Percentiles rank a stretch among this genome's conserved stretches.
Evolutionary conservation across 1,284 basidiomycete species (phyloP).

Genomic region (Coniferiporia sulphurascens): DNA sequence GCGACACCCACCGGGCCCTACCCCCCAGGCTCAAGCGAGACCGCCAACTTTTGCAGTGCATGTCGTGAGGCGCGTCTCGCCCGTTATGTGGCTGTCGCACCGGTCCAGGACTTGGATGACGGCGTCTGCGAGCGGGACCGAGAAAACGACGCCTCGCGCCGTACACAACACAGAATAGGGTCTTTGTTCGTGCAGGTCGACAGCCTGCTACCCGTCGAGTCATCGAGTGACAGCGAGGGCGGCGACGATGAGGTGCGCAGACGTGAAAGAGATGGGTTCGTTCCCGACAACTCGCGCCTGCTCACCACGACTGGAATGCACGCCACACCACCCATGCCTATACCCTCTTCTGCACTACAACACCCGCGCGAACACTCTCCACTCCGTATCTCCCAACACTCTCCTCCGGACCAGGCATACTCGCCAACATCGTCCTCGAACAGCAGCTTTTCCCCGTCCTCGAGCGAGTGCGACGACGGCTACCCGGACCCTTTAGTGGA

Average conservation of each 20-base stretch:
- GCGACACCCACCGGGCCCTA: conserved; percentile 11
- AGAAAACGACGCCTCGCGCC: not conserved
- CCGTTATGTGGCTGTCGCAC: not conserved
- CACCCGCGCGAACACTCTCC: not conserved
- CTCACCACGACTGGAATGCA: not conserved
- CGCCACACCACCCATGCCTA: not conserved
- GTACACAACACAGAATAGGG: not conserved
- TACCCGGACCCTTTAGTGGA: conserved; percentile 59
- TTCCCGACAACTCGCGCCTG: not conserved
- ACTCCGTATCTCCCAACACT: not conserved
- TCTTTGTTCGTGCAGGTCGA: not conserved
- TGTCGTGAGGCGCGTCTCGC: conserved; percentile 27
- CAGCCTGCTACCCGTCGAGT: not conserved
- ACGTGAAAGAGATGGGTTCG: not conserved
- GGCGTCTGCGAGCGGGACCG: not conserved
- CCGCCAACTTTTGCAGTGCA: conserved; percentile 31
- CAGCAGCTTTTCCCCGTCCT: conserved; percentile 6
- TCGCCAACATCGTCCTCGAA: conserved; percentile 17
- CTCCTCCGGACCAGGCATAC: not conserved
- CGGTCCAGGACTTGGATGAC: conserved; percentile 15
- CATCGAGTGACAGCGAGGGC: not conserved
- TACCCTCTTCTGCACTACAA: not conserved
- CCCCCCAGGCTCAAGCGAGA: conserved; percentile 28
- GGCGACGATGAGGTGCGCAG: not conserved
- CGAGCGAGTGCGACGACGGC: conserved; percentile 3